Base-by-base conservation (phyloP, 768 basidiomycete species). In the Mycena kentingensis region DNA sequence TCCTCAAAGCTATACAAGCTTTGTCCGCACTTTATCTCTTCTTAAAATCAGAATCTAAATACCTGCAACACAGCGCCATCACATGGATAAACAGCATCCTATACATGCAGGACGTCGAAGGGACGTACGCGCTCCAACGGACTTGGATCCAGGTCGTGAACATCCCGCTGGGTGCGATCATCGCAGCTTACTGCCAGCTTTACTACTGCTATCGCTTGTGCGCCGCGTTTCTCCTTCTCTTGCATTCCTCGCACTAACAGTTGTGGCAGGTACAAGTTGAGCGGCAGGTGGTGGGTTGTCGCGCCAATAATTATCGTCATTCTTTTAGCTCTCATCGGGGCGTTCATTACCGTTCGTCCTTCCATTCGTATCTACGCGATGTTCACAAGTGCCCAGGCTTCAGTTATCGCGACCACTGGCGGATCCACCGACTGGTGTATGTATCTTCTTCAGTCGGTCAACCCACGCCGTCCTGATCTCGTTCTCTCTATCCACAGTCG, bases 151-250 rank as follows among this genome's bases (percentile, higher is more conserved):
- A 45, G n/a, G 8, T 52, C 27, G 32, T 52, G 32, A 46, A 52
- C 31, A 45, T 52, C 21, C 51, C 50, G 7, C 26, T 51, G 42
- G 50, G n/a, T n/a, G n/a, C n/a, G n/a, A n/a, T n/a, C n/a, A n/a
- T n/a, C n/a, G n/a, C n/a, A n/a, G n/a, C n/a, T n/a, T n/a, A n/a
- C n/a, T n/a, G n/a, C n/a, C n/a, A n/a, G n/a, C n/a, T n/a, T n/a
- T n/a, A n/a, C n/a, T n/a, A n/a, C n/a, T 27, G 19, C 42, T 7
- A 13, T 38, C 6, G n/a, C 22, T 39, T 21, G 13, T 24, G 21
- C 4, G 11, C 10, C 10, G 11, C 32, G n/a, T 34, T 34, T 34
- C 32, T 34, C n/a, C n/a, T n/a, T 34, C 11, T 34, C 32, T 34
- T 34, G 32, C 10, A 34, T n/a, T 34, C n/a, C 32, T 34, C 32